These are phyloP conservation scores for Coleophoma eucalyptorum DNA, from an alignment of 2,329 filamentous ascomycete species.

Conservation along the genomic window DNA sequence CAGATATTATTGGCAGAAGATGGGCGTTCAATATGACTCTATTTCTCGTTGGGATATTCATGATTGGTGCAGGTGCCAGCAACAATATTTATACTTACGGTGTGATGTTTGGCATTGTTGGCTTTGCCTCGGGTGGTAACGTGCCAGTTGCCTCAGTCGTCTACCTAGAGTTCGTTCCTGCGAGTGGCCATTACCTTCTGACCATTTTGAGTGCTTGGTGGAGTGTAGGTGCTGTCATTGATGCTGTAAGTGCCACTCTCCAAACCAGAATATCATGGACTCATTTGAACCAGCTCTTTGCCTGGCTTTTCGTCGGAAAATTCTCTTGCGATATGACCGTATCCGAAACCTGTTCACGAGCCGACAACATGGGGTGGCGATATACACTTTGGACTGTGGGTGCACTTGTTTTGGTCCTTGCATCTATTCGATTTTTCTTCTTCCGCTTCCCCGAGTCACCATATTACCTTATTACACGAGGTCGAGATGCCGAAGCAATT, in stretches of 20 bases:
- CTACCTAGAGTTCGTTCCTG: slow-evolving; percentile 26
- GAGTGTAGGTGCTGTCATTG: slow-evolving; percentile 16
- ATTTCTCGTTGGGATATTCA: slow-evolving; percentile 55
- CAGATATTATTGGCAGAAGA: slow-evolving; percentile 63
- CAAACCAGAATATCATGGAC: too few species aligned
- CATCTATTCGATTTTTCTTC: slow-evolving; percentile 29
- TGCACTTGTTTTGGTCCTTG: slow-evolving; percentile 53
- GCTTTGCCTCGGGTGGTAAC: slow-evolving; percentile 61
- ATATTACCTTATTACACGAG: slow-evolving; percentile 90
- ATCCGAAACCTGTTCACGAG: slow-evolving; percentile 16
- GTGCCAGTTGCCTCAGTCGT: slow-evolving; percentile 13
- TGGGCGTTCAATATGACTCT: slow-evolving; percentile 65
- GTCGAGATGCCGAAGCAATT: slow-evolving; percentile 83
- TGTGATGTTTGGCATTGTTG: slow-evolving; percentile 55
- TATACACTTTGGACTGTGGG: slow-evolving; percentile 64
- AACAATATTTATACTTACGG: slow-evolving; percentile 62
- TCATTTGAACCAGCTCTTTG: too few species aligned
- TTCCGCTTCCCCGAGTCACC: slow-evolving; percentile 77
- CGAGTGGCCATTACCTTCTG: slow-evolving; percentile 22
- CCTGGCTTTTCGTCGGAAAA: slow-evolving; percentile 22
- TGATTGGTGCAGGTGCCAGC: slow-evolving; percentile 59
- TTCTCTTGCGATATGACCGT: slow-evolving; percentile 17
- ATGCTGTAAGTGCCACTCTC: slow-evolving; percentile 15
- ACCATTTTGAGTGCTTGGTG: slow-evolving; percentile 25
- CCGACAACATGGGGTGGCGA: slow-evolving; percentile 27